These are phyloP conservation scores for Trichosporon asahii DNA, from an alignment of 1,284 basidiomycete species.

Conservation along the genomic window DNA sequence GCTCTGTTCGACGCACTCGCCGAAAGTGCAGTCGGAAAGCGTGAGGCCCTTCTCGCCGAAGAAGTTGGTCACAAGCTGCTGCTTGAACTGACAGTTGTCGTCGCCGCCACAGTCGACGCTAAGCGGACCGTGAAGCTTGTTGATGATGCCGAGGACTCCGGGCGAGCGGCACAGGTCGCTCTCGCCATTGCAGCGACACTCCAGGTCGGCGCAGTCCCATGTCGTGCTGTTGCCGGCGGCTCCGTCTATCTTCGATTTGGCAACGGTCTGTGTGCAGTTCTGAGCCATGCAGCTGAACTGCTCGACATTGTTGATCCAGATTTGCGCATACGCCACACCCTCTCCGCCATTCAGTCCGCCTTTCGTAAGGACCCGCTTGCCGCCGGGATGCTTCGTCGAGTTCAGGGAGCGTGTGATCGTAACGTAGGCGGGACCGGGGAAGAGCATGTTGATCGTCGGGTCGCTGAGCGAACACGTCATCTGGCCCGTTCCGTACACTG, in stretches of 20 bases:
- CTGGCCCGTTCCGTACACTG: conserved; percentile 36
- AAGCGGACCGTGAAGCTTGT: conserved; percentile 45
- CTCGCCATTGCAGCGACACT: conserved; percentile 67
- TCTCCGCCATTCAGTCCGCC: conserved; percentile 54
- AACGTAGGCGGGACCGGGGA: conserved; percentile 63
- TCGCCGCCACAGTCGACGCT: conserved; percentile 63
- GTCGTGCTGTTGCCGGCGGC: conserved; percentile 45
- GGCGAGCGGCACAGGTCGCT: conserved; percentile 67
- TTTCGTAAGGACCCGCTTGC: conserved; percentile 14
- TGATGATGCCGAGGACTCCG: conserved; percentile 59
- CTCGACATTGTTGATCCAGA: conserved; percentile 76
- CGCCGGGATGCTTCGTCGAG: conserved; percentile 62
- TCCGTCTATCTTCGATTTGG: conserved; percentile 28
- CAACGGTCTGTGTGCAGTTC: conserved; percentile 62
- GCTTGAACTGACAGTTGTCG: conserved; percentile 70
- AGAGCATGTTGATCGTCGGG: conserved; percentile 70
- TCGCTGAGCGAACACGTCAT: conserved; percentile 58
- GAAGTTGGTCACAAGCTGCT: conserved; percentile 61
- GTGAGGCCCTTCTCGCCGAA: conserved; percentile 70
- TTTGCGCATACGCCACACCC: conserved; percentile 64
- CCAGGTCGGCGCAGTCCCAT: conserved; percentile 68
- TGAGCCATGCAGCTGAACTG: conserved; percentile 72
- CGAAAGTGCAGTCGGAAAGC: conserved; percentile 69
- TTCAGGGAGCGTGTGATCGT: conserved; percentile 74
- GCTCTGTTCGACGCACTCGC: conserved; percentile 80